Evolutionary conservation across 257 asterid species (phyloP).

Genomic region (Agastache rugosa): DNA sequence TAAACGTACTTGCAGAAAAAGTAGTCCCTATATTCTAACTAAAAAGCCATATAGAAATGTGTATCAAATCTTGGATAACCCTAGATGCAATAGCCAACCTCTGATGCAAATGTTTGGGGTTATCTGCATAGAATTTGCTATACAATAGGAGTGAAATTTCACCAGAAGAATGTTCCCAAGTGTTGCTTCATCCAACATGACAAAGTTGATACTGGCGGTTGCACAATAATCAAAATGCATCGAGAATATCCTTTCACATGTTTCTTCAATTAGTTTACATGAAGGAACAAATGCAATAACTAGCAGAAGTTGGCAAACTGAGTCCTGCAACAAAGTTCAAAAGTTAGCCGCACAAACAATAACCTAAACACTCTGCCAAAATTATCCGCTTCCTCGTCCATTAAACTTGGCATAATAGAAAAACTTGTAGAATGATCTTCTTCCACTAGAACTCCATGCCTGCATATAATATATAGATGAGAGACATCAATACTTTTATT

Average conservation of each 20-base stretch:
- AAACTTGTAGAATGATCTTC: slow-evolving; percentile 90
- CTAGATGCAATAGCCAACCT: slow-evolving; percentile 22
- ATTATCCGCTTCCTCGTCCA: slow-evolving; percentile 85
- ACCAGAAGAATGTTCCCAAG: slow-evolving; percentile 88
- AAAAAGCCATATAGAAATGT: background rate
- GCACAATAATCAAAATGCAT: slow-evolving; percentile 95
- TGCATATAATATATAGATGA: slow-evolving; percentile 86
- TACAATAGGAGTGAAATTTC: slow-evolving; percentile 34
- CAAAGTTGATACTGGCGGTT: slow-evolving; percentile 84
- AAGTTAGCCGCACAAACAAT: slow-evolving; percentile 54
- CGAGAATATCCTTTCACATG: slow-evolving; percentile 85
- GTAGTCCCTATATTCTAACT: background rate
- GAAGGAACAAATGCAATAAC: slow-evolving; percentile 84
- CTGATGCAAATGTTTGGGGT: background rate
- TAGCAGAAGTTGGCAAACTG: slow-evolving; percentile 87
- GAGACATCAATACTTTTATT: slow-evolving; percentile 62
- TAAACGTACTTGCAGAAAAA: too few relatives aligned
- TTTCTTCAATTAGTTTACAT: slow-evolving; percentile 91
- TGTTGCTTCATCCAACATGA: slow-evolving; percentile 79
- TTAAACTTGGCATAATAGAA: slow-evolving; percentile 83
- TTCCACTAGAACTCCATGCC: slow-evolving; percentile 90
- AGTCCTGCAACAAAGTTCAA: slow-evolving; percentile 89
- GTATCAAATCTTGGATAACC: background rate
- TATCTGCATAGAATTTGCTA: background rate
- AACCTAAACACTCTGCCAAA: slow-evolving; percentile 63